These are phyloP conservation scores for Fomitiporia mediterranea DNA, from an alignment of 1,284 basidiomycete species.

Conservation along the genomic window DNA sequence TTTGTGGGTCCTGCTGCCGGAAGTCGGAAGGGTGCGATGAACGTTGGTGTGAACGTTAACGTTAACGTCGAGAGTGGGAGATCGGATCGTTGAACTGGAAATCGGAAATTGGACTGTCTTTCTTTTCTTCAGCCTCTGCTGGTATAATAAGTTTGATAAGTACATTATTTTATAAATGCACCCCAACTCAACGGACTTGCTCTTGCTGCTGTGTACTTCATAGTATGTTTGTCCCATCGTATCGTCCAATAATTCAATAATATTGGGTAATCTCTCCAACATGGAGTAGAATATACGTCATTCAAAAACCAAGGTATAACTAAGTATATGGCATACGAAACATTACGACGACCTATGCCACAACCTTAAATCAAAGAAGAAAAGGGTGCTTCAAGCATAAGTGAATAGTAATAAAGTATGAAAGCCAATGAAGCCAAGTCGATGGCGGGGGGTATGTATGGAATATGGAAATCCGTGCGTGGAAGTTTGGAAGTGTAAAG, in stretches of 20 bases:
- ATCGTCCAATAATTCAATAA: background rate
- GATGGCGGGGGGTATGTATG: background rate
- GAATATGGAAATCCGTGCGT: background rate
- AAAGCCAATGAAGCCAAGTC: background rate
- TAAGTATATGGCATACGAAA: slow-evolving; percentile 13
- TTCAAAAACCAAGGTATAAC: background rate
- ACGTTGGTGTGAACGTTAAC: too few relatives aligned
- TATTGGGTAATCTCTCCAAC: background rate
- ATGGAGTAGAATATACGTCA: background rate
- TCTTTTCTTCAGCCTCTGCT: too few relatives aligned
- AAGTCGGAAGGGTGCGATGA: slow-evolving; percentile 23
- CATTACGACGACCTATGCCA: slow-evolving; percentile 3
- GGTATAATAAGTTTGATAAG: too few relatives aligned
- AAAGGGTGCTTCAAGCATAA: background rate
- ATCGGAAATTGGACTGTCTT: too few relatives aligned
- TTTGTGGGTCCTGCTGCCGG: background rate
- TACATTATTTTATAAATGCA: background rate
- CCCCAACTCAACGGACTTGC: background rate
- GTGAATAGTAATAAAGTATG: slow-evolving; percentile 1
- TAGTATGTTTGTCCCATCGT: background rate
- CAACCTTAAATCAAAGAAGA: background rate
- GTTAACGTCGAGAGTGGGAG: too few relatives aligned
- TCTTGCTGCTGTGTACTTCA: background rate
- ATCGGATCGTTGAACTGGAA: too few relatives aligned
- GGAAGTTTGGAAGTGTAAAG: background rate